These are phyloP conservation scores for Endocladia muricata DNA, from an alignment of 31 red algal genomes.

Conservation along the genomic window DNA sequence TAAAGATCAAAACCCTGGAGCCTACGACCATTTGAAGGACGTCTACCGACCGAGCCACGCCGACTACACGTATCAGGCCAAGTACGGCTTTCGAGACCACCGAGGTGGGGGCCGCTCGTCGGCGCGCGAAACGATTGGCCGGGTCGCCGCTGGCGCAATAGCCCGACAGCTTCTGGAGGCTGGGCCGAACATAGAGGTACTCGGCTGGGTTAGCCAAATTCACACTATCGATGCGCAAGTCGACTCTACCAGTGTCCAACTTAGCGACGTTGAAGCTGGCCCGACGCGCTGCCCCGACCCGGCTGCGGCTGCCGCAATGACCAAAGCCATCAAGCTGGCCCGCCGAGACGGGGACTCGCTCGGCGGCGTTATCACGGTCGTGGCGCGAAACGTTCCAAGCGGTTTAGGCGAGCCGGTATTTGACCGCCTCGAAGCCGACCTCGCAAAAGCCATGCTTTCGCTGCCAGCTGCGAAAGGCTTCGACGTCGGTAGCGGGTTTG, in stretches of 20 bases:
- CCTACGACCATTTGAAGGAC: slow-evolving; percentile 87
- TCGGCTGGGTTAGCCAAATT: slow-evolving; percentile 87
- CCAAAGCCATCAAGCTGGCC: slow-evolving; percentile 75
- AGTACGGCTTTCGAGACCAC: slow-evolving; percentile 94
- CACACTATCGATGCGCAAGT: slow-evolving; percentile 77
- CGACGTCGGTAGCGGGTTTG: slow-evolving; percentile 96
- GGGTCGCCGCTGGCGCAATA: slow-evolving; percentile 94
- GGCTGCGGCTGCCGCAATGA: slow-evolving; percentile 83
- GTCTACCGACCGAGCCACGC: slow-evolving; percentile 97
- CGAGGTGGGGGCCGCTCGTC: slow-evolving; percentile 93
- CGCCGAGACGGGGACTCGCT: slow-evolving; percentile 83
- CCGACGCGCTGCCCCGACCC: slow-evolving; percentile 84
- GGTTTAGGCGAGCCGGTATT: slow-evolving; percentile 96
- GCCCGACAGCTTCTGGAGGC: slow-evolving; percentile 75
- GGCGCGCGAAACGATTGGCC: slow-evolving; percentile 97
- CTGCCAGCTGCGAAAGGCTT: slow-evolving; percentile 98
- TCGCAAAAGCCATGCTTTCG: slow-evolving; percentile 94
- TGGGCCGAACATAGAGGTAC: slow-evolving; percentile 82
- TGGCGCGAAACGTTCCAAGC: slow-evolving; percentile 91
- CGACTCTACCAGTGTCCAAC: slow-evolving; percentile 71
- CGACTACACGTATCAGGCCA: slow-evolving; percentile 97
- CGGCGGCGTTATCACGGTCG: slow-evolving; percentile 92
- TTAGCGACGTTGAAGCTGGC: slow-evolving; percentile 80
- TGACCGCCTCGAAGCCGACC: slow-evolving; percentile 98
- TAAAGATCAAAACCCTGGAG: slow-evolving; percentile 84